phyloP scores from a whole-genome alignment of 768 basidiomycete species.

The Psilocybe tampanensis region DNA sequence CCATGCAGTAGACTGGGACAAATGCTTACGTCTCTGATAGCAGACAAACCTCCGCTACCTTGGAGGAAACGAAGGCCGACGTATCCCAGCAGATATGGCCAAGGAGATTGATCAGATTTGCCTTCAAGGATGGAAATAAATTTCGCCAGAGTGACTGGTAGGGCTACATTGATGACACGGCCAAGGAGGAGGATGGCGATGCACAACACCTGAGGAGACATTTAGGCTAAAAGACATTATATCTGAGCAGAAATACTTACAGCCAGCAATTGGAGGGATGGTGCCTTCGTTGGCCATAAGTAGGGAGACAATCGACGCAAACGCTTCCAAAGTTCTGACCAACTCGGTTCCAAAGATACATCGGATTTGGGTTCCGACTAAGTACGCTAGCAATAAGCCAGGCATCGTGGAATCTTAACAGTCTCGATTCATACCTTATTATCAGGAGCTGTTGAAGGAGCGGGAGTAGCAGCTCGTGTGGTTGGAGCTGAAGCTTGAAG shows the following conservation, averaged over 20 bases:
- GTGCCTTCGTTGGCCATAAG: conserved; percentile 79
- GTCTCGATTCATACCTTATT: conserved; percentile 36
- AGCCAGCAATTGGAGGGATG: conserved; percentile 69
- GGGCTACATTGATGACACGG: conserved; percentile 72
- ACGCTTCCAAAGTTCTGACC: conserved; percentile 68
- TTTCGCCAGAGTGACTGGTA: conserved; percentile 72
- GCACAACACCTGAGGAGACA: conserved; percentile 55
- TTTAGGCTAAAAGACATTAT: not conserved
- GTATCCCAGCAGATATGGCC: conserved; percentile 72
- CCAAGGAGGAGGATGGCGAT: conserved; percentile 70
- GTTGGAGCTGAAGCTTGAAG: conserved; percentile 54
- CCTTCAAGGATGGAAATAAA: conserved; percentile 62
- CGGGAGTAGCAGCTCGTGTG: conserved; percentile 54
- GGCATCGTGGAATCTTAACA: not conserved
- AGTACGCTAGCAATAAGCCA: conserved; percentile 8
- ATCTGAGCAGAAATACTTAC: conserved; percentile 36
- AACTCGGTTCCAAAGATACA: conserved; percentile 64
- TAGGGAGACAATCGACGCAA: conserved; percentile 72
- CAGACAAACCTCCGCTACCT: conserved; percentile 74
- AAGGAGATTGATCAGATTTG: conserved; percentile 50
- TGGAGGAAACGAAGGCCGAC: conserved; percentile 72
- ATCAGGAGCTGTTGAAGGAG: conserved; percentile 41
- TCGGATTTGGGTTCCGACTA: conserved; percentile 50
- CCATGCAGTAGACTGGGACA: not conserved
- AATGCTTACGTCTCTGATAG: conserved; percentile 56